Conservation (phyloP, 176 grass and related monocot genomes). For the Carex myosuroides region DNA sequence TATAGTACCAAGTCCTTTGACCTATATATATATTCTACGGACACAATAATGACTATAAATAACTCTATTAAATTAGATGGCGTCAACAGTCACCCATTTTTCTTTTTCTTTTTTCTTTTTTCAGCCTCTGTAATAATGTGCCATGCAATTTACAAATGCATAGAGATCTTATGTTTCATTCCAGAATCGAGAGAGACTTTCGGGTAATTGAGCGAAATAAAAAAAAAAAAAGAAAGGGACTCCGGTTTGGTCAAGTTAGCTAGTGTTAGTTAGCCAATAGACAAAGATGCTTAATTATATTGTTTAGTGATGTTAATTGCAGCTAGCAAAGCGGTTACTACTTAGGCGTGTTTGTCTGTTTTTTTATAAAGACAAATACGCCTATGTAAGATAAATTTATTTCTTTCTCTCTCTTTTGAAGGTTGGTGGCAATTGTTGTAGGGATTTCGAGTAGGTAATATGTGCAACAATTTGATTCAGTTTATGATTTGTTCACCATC, state of each 20-base stretch:
- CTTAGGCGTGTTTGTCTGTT: no score
- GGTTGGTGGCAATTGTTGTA: no score
- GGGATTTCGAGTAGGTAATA: no score
- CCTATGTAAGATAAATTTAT: no score
- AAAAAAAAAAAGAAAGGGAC: not conserved
- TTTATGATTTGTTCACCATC: no score
- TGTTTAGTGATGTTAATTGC: not conserved
- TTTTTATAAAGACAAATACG: no score
- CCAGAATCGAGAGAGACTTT: not conserved
- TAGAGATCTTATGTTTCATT: not conserved
- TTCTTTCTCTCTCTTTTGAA: no score
- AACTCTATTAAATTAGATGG: not conserved
- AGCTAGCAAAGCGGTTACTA: no score
- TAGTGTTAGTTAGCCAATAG: not conserved
- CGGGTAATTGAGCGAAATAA: not conserved
- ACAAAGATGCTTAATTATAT: not conserved
- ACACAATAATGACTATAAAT: not conserved
- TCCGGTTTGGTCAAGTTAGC: not conserved
- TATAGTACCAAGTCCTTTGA: no score
- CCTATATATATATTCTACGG: not conserved
- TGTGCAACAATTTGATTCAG: no score
- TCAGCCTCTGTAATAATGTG: not conserved
- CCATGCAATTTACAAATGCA: not conserved
- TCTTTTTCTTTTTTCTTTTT: not conserved
- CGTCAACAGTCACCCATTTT: not conserved